Evolutionary conservation across 768 basidiomycete species (phyloP).

Genomic region (Boletus eberwhitei): DNA sequence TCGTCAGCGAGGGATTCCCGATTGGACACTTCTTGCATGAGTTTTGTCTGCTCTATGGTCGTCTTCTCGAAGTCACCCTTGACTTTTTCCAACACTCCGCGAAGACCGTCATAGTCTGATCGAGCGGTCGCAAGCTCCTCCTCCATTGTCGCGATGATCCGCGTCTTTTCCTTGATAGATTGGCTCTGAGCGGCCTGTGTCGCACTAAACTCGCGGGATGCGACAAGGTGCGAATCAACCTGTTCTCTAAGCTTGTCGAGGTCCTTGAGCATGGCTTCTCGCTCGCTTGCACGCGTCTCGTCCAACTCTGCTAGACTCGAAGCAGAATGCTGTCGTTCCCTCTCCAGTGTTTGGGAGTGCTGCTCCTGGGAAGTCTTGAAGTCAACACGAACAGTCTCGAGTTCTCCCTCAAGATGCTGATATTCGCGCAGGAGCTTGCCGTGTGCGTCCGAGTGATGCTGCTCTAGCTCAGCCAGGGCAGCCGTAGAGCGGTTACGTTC

Average conservation of each 20-base stretch:
- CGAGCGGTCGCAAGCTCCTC: conserved; percentile 43
- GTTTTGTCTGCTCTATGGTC: conserved; percentile 55
- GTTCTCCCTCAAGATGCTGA: conserved; percentile 43
- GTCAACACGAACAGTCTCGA: conserved; percentile 54
- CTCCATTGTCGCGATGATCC: conserved; percentile 45
- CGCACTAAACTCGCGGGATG: conserved; percentile 39
- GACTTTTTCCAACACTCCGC: conserved; percentile 42
- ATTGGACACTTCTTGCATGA: conserved; percentile 70
- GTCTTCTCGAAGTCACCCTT: conserved; percentile 59
- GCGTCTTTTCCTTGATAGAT: conserved; percentile 49
- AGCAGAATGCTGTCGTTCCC: conserved; percentile 27
- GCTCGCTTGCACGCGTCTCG: conserved; percentile 20
- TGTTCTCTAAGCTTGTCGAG: conserved; percentile 48
- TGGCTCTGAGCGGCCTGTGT: conserved; percentile 44
- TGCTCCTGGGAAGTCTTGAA: conserved; percentile 27
- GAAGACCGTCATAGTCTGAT: conserved; percentile 43
- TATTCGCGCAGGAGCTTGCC: conserved; percentile 38
- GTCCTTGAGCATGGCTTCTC: conserved; percentile 39
- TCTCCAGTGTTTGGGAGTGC: conserved; percentile 20
- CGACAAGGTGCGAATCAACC: conserved; percentile 48
- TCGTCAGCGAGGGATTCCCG: conserved; percentile 72
- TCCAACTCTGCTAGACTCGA: conserved; percentile 19
- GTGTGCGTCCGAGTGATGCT: conserved; percentile 47
- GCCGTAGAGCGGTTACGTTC: conserved; percentile 46
- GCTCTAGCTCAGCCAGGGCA: conserved; percentile 48